These are phyloP conservation scores for Teunomyces gatunensis DNA, from an alignment of 805 yeast species.

Conservation along the genomic window DNA sequence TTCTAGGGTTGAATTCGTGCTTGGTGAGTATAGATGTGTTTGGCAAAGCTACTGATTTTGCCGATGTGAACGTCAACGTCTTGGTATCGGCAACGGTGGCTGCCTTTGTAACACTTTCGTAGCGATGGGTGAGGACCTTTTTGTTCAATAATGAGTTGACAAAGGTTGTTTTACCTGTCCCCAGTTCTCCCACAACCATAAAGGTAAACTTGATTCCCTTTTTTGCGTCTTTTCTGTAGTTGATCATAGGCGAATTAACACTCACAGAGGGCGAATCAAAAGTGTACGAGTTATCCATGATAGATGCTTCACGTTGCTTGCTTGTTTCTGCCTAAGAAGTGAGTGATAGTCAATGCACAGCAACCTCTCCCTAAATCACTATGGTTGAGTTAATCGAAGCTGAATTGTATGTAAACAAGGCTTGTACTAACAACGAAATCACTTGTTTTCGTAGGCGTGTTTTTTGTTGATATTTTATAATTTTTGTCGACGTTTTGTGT, in stretches of 20 bases:
- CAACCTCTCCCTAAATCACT: not conserved
- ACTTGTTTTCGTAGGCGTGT: not conserved
- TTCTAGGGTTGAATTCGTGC: slow-evolving; percentile 56
- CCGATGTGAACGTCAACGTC: slow-evolving; percentile 55
- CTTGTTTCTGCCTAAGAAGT: not conserved
- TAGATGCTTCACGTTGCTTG: not conserved
- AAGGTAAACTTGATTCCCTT: slow-evolving; percentile 73
- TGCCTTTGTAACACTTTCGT: slow-evolving; percentile 29
- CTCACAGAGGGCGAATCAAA: slow-evolving; percentile 27
- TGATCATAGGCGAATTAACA: slow-evolving; percentile 41
- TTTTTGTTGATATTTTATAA: not conserved
- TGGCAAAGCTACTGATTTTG: slow-evolving; percentile 53
- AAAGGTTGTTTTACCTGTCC: slow-evolving; percentile 77
- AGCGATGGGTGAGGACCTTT: slow-evolving; percentile 59
- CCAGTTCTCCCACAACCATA: slow-evolving; percentile 70
- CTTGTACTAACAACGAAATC: not conserved
- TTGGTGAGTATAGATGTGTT: slow-evolving; percentile 56
- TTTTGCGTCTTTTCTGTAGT: slow-evolving; percentile 63
- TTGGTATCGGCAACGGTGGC: slow-evolving; percentile 38
- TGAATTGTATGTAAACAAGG: not conserved
- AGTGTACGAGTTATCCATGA: slow-evolving; percentile 15
- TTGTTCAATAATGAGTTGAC: slow-evolving; percentile 65
- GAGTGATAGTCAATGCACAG: not conserved
- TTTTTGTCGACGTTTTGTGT: slow-evolving; percentile 4
- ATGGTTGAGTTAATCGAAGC: not conserved